Conservation (phyloP, 2,329 filamentous ascomycete species). For the Curvularia verruculosa region DNA sequence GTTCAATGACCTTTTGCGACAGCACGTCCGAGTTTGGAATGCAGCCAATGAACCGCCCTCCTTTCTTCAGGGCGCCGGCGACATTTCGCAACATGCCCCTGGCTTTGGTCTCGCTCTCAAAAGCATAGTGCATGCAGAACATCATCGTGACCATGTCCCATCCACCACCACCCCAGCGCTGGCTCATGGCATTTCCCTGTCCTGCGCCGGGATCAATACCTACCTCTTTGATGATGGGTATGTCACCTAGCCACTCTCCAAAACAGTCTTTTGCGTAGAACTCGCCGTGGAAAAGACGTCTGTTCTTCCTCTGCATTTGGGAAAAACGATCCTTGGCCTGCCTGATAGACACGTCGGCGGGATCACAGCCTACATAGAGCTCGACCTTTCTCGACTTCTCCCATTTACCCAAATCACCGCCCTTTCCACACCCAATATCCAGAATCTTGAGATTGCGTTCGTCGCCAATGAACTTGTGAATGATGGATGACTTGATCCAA, state of each 20-base stretch:
- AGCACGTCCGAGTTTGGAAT: constrained; percentile 98
- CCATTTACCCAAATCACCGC: constrained; percentile 95
- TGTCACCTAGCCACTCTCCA: constrained; percentile 78
- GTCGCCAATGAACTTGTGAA: constrained; percentile 79
- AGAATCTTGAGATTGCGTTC: constrained; percentile 74
- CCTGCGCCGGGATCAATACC: constrained; percentile 79
- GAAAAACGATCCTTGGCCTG: constrained; percentile 86
- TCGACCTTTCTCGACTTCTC: constrained; percentile 87
- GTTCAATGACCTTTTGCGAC: constrained; percentile 75
- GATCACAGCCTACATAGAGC: constrained; percentile 92
- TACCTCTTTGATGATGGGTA: constrained; percentile 82
- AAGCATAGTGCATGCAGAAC: constrained; percentile 99
- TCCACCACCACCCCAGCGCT: constrained; percentile 71
- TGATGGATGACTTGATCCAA: constrained; percentile 97
- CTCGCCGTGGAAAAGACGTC: constrained; percentile 77
- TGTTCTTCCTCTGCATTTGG: constrained; percentile 67
- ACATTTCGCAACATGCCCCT: constrained; percentile 94
- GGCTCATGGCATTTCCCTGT: constrained; percentile 64
- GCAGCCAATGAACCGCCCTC: constrained; percentile 89
- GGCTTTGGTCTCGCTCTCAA: constrained; percentile 89
- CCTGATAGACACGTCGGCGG: constrained; percentile 87
- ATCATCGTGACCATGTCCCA: constrained; percentile 99
- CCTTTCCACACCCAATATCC: constrained; percentile 96
- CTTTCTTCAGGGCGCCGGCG: constrained; percentile 86
- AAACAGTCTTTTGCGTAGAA: constrained; percentile 95